Evolutionary conservation across 176 grass and related monocot genomes (phyloP), one percentile per base, ranked within the genome.

Genomic region (Miscanthus lutarioriparius): DNA sequence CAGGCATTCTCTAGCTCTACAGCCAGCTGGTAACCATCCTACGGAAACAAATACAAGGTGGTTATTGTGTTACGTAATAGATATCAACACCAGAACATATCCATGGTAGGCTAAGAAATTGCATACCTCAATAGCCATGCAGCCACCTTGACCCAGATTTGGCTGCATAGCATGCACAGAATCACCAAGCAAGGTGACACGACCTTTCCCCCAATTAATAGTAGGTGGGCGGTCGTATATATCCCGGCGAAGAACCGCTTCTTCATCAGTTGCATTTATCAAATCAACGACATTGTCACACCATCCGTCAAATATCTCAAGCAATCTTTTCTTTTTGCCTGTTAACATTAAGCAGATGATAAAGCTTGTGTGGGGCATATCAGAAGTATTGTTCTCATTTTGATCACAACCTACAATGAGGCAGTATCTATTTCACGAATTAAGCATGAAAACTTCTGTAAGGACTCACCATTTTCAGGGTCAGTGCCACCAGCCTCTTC

Each of bases 151-250:
- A 33, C 96, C 96, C 78, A 99, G 63, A 88, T 99, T 99, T 88
- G 96, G 96, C 58, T 99, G 96, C 96, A 99, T 99, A 83, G 96
- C 96, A 94, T 99, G 93, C 17, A 96, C 90, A 66, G 96, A 99
- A 80, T 99, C 96, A 70, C 96, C 93, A 75, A 99, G 93, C 90
- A 99, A 96, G 38, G 96, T 99, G 67, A 96, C 91, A n/a, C 86
- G 87, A 72, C 96, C 96, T 84, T 94, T 99, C 38, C 93, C 91
- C 93, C 93, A 99, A 64, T 75, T 94, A 7, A 96, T 33, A 56
- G 89, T 96, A 89, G 93, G 96, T 68, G 82, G 76, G 4, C 96
- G 87, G 45, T 99, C 96, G 28, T 94, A 99, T 88, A 99, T 96
- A 59, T 99, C 96, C 45, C 96, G 91, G 28, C 93, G 91, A 84